A percentile compares a stretch with the other conserved stretches of the same genome.
These are phyloP conservation scores for Entomortierella beljakovae DNA, from an alignment of 192 early-diverging fungal species.

Conservation along the genomic window DNA sequence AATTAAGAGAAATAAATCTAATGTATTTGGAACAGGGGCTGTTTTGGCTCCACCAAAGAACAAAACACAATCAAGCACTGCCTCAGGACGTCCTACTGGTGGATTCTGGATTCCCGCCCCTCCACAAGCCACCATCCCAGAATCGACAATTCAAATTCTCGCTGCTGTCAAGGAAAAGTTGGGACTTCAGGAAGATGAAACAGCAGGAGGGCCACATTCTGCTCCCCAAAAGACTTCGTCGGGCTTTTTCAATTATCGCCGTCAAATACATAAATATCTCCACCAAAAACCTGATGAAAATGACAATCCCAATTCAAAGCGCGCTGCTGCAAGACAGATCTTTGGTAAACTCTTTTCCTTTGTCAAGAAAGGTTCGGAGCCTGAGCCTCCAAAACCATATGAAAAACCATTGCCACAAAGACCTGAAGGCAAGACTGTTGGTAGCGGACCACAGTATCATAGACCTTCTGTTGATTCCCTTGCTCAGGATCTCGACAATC, in stretches of 20 bases:
- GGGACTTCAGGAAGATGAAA: background rate
- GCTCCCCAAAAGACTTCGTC: conserved; percentile 15
- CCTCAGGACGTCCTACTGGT: conserved; percentile 11
- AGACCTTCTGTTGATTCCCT: conserved; percentile 25
- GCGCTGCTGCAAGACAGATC: conserved; percentile 4
- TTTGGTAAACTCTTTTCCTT: conserved; percentile 8
- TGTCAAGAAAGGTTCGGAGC: conserved; percentile 1
- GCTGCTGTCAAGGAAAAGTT: conserved; percentile 21
- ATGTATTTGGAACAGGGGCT: conserved; percentile 21
- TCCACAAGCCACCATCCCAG: conserved; percentile 34
- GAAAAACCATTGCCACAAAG: conserved; percentile 23
- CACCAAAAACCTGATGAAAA: conserved; percentile 5
- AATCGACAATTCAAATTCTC: conserved; percentile 28
- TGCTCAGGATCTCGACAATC: conserved; percentile 6
- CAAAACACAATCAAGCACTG: conserved; percentile 22
- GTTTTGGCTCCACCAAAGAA: conserved; percentile 44
- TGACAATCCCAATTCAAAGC: conserved; percentile 15
- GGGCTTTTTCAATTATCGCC: conserved; percentile 31
- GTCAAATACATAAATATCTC: conserved; percentile 23
- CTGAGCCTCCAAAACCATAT: background rate
- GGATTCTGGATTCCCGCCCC: conserved; percentile 48
- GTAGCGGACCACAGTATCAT: conserved; percentile 1
- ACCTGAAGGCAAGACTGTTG: conserved; percentile 13
- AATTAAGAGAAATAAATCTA: conserved; percentile 19
- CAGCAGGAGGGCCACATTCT: background rate